Percentiles rank a stretch among this genome's conserved stretches.
phyloP scores from a whole-genome alignment of 345 rosid genomes.

The Angophora floribunda region DNA sequence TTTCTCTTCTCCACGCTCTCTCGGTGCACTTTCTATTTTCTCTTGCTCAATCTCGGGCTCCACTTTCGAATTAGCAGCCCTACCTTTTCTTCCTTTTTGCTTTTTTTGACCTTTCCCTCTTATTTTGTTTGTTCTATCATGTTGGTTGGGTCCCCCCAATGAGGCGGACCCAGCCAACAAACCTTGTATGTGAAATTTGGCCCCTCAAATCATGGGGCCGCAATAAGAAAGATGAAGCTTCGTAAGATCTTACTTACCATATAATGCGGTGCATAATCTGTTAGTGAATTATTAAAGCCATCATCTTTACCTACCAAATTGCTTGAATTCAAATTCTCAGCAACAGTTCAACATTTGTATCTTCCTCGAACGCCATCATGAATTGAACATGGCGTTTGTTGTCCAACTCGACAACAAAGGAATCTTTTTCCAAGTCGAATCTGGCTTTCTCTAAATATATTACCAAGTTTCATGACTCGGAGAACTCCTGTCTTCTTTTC shows the following conservation, averaged over 20 bases:
- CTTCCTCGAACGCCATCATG: background rate
- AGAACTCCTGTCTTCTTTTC: no score
- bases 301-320: background rate
- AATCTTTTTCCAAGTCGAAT: background rate
- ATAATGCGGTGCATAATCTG: background rate
- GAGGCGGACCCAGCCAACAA: background rate
- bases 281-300: background rate
- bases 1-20: background rate
- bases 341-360: background rate
- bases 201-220: background rate
- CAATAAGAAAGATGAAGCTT: background rate
- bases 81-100: background rate
- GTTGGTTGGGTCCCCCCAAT: background rate
- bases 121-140: background rate
- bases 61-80: background rate
- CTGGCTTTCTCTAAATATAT: no score
- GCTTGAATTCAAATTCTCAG: background rate
- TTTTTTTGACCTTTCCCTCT: background rate
- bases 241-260: background rate
- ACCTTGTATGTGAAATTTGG: background rate
- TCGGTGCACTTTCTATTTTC: background rate
- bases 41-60: background rate
- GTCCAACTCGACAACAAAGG: background rate
- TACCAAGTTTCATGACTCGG: no score
- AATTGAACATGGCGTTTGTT: background rate